These are phyloP conservation scores for Malassezia japonica DNA, from an alignment of 1,284 basidiomycete genomes.

Conservation along the genomic window DNA sequence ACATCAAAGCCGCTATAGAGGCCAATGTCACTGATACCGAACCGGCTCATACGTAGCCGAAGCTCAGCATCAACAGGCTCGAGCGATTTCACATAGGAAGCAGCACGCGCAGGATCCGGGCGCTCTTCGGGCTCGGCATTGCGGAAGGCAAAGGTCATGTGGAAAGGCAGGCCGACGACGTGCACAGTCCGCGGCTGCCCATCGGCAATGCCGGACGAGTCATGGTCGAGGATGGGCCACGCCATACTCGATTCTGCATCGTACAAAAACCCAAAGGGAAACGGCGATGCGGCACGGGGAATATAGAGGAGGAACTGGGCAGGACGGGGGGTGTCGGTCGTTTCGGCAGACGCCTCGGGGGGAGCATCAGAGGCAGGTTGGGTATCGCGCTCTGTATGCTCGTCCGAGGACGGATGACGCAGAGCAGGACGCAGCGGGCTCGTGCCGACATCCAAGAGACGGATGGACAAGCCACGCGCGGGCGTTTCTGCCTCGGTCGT, in stretches of 20 bases:
- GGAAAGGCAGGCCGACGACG: constrained; percentile 30
- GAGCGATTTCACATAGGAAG: constrained; percentile 27
- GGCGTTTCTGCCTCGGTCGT: no score
- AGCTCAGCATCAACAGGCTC: constrained; percentile 42
- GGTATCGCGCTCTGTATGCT: no score
- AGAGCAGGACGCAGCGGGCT: no score
- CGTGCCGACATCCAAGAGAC: no score
- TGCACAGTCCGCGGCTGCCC: not conserved
- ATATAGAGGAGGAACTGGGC: constrained; percentile 26
- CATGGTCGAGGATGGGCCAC: constrained; percentile 29
- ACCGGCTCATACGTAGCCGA: constrained; percentile 35
- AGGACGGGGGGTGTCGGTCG: not conserved
- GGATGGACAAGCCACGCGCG: no score
- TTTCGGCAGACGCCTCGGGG: not conserved
- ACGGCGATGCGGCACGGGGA: constrained; percentile 28
- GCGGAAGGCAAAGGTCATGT: constrained; percentile 27
- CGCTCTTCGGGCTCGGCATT: constrained; percentile 20
- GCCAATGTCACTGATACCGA: constrained; percentile 37
- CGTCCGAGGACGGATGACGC: no score
- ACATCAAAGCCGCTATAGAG: constrained; percentile 14
- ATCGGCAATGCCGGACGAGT: not conserved
- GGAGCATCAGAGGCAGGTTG: no score
- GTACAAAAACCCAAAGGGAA: constrained; percentile 39
- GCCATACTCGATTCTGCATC: constrained; percentile 26
- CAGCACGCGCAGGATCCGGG: constrained; percentile 25